phyloP scores from a whole-genome alignment of 495 filamentous ascomycete genomes.

The Lophiotrema nucula region DNA sequence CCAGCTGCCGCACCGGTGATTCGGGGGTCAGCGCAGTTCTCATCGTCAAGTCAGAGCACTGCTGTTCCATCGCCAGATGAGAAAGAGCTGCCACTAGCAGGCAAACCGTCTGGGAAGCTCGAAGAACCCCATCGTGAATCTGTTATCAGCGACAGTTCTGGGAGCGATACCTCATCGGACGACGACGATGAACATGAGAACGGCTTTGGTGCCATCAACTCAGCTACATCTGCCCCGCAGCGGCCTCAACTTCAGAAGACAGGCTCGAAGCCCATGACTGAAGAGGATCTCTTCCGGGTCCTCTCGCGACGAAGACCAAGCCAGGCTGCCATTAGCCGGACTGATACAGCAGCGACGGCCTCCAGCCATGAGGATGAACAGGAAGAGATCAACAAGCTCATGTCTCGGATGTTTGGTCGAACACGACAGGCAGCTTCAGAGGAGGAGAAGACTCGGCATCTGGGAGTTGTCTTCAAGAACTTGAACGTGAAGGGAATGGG shows the following conservation, averaged over 20 bases:
- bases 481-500: conserved; percentile 65
- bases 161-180: not conserved
- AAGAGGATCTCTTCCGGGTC: conserved; percentile 52
- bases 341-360: conserved; percentile 29
- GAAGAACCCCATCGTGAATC: not conserved
- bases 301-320: conserved; percentile 52
- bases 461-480: conserved; percentile 42
- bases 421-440: conserved; percentile 60
- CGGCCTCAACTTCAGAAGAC: conserved; percentile 7
- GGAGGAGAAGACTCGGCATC: conserved; percentile 58
- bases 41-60: conserved; percentile 11
- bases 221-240: conserved; percentile 2
- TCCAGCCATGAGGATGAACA: conserved; percentile 50
- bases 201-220: conserved; percentile 23
- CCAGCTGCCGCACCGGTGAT: not conserved
- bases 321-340: conserved; percentile 11
- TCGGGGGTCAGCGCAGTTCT: not conserved
- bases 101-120: not conserved
- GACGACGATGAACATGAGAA: conserved; percentile 6
- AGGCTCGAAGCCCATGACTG: conserved; percentile 35
- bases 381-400: conserved; percentile 57
- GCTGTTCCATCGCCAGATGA: conserved; percentile 18
- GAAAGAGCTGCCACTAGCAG: not conserved
- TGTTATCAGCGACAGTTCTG: not conserved
- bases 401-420: conserved; percentile 65